These are phyloP conservation scores for Ogataea parapolymorpha DNA, from an alignment of 805 yeast species.

Conservation along the genomic window DNA sequence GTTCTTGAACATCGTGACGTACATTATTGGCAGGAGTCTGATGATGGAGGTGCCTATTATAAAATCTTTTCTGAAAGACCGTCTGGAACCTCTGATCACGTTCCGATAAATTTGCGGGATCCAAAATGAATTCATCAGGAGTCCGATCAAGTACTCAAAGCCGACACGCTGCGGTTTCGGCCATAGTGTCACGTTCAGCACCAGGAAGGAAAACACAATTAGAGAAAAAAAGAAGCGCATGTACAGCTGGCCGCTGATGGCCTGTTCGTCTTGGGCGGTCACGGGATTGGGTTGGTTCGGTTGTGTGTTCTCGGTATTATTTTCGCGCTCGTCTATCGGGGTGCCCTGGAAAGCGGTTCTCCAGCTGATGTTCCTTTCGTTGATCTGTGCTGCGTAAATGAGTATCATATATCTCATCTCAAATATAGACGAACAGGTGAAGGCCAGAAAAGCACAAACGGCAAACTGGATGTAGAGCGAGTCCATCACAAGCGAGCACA, in stretches of 20 bases:
- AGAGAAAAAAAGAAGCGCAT: constrained; percentile 53
- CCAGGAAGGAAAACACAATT: constrained; percentile 52
- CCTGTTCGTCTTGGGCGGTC: constrained; percentile 46
- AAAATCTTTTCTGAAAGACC: constrained; percentile 71
- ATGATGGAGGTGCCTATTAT: constrained; percentile 64
- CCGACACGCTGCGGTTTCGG: constrained; percentile 49
- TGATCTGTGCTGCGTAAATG: constrained; percentile 66
- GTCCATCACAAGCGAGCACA: constrained; percentile 52
- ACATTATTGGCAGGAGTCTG: constrained; percentile 62
- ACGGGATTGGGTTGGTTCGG: constrained; percentile 9
- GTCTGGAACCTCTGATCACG: constrained; percentile 62
- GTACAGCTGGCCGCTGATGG: constrained; percentile 54
- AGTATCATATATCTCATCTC: constrained; percentile 71
- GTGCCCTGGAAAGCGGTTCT: constrained; percentile 65
- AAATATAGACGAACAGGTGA: constrained; percentile 67
- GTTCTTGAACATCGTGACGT: constrained; percentile 47
- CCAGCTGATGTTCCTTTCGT: constrained; percentile 65
- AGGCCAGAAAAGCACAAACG: constrained; percentile 65
- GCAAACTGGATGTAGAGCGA: constrained; percentile 64
- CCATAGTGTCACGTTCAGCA: constrained; percentile 61
- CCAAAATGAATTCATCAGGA: constrained; percentile 72
- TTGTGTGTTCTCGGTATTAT: constrained; percentile 15
- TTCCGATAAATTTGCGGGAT: constrained; percentile 84
- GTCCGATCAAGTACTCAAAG: constrained; percentile 55
- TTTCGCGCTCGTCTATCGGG: constrained; percentile 36